phyloP scores from a whole-genome alignment of 2,329 filamentous ascomycete genomes.

The Aspergillus novofumigatus region DNA sequence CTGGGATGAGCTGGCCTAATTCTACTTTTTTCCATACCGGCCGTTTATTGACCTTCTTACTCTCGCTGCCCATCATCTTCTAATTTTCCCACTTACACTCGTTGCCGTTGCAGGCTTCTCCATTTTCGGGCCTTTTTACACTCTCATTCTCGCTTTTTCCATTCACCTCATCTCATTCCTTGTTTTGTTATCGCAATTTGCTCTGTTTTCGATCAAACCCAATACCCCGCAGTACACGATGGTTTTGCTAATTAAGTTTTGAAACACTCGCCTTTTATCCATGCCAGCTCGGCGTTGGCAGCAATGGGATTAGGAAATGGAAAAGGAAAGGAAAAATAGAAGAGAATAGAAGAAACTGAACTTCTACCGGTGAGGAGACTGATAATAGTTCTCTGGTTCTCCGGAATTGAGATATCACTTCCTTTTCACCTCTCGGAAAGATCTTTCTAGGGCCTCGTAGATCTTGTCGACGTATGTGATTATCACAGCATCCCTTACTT shows the following conservation, averaged over 20 bases:
- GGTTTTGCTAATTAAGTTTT: neutral
- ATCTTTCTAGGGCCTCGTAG: neutral
- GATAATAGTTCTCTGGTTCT: neutral
- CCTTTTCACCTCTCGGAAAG: neutral
- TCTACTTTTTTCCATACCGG: neutral
- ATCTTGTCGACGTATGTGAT: neutral
- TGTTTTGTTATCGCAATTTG: too few relatives aligned
- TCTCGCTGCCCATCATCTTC: neutral
- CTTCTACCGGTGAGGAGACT: neutral
- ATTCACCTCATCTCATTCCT: neutral
- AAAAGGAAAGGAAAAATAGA: neutral
- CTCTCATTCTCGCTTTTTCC: neutral
- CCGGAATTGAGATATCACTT: neutral
- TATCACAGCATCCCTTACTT: neutral
- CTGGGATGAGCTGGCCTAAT: constrained; percentile 35
- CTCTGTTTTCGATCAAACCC: neutral
- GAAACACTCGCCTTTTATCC: neutral
- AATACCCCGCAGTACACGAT: neutral
- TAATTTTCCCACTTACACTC: neutral
- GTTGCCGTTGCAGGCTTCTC: neutral
- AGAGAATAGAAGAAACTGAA: neutral
- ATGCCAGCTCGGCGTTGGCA: neutral
- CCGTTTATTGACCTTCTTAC: neutral
- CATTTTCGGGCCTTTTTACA: neutral
- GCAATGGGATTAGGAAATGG: neutral